Conservation (phyloP, 176 grass and related monocot genomes). For the Zea luxurians region DNA sequence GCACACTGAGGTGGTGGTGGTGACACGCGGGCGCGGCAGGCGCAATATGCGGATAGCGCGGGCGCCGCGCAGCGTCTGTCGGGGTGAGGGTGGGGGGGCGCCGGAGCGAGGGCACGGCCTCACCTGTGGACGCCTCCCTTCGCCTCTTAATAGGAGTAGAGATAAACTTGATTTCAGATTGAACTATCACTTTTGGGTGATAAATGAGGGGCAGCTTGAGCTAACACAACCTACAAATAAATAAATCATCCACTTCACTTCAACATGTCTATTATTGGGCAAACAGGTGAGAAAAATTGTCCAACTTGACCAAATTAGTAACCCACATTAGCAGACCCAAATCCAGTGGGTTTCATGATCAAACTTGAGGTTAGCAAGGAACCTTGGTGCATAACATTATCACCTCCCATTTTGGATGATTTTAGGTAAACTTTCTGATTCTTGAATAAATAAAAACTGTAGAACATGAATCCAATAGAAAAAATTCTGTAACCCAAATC, state of each 20-base stretch:
- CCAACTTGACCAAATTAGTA: conserved; percentile 1
- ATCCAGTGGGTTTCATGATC: neutral
- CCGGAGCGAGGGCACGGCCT: too few species aligned
- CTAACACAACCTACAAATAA: conserved; percentile 8
- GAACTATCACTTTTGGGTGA: neutral
- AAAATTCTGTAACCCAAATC: neutral
- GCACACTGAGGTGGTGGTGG: too few species aligned
- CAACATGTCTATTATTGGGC: conserved; percentile 16
- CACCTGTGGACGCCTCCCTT: too few species aligned
- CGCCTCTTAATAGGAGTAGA: too few species aligned
- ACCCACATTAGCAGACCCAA: neutral
- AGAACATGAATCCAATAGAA: neutral
- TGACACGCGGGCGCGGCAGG: too few species aligned
- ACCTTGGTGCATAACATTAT: too few species aligned
- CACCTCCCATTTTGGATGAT: too few species aligned
- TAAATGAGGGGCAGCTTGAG: neutral
- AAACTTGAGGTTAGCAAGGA: neutral
- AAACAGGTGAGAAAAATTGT: conserved; percentile 13
- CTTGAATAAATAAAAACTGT: too few species aligned
- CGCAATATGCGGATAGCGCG: too few species aligned
- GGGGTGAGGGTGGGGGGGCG: too few species aligned
- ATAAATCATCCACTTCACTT: neutral
- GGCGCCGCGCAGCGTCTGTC: too few species aligned
- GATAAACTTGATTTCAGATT: conserved; percentile 15
- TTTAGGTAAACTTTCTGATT: too few species aligned